Evolutionary conservation across 2,329 filamentous ascomycete genomes (phyloP), one percentile per base, ranked within the genome.

Genomic region (Hansfordia pulvinata): DNA sequence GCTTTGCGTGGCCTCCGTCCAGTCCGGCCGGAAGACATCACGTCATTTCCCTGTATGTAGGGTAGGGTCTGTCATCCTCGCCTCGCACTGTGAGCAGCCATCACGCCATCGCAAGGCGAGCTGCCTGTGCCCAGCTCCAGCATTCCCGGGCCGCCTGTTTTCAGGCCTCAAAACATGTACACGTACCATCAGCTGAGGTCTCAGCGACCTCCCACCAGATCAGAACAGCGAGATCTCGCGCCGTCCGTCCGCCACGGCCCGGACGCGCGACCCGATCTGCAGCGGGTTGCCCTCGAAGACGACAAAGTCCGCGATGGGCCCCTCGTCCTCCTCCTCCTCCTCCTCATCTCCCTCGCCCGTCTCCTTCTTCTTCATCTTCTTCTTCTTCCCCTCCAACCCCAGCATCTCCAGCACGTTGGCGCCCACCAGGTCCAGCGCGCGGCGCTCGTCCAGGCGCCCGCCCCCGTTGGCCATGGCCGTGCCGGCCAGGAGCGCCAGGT

Each of bases 211-310:
- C n/a, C n/a, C n/a, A n/a, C n/a, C n/a, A n/a, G n/a, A n/a, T n/a
- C n/a, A n/a, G n/a, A n/a, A n/a, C n/a, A n/a, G n/a, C n/a, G n/a
- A n/a, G n/a, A 53, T 42, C 17, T 41, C 37, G 7, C 49, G 50
- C 15, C 43, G 28, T 5, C 62, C 62, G 28, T 53, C 54, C 6
- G 56, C 60, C 10, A 75, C 62, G 8, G 60, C 69, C 41, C 59
- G 60, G 23, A 77, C 57, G 25, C 63, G 49, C 5, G 60, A 60
- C 4, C 62, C 65, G 41, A 76, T 66, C 37, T 72, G 60, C 33
- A 80, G 41, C 12, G 75, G 75, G 36, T 56, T 71, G 0, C 72
- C 72, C 42, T 79, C 73, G 27, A 60, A 71, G 5, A 79, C 56
- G 3, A 76, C 57, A 49, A 76, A 79, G 35, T 77, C 63, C 0